Evolutionary conservation across 495 filamentous ascomycete genomes (phyloP).

Genomic region (Xylaria bambusicola): DNA sequence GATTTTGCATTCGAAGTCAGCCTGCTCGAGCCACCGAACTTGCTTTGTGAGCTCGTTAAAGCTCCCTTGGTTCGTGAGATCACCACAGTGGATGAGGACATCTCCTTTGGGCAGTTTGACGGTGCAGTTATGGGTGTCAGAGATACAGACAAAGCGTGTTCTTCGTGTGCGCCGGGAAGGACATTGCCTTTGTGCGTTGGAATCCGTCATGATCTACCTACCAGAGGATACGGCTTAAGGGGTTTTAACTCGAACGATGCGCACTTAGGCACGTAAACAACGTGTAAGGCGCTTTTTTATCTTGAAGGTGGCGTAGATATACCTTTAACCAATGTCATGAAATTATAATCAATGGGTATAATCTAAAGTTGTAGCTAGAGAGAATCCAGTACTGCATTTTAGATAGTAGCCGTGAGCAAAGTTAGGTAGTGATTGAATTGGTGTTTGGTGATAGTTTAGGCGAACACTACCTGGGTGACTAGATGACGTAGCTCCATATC

Average conservation of each 20-base stretch:
- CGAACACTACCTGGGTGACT: too few relatives aligned
- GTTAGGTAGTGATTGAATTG: too few relatives aligned
- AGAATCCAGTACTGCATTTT: too few relatives aligned
- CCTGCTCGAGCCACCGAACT: slow-evolving; percentile 75
- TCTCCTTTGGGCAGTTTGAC: slow-evolving; percentile 76
- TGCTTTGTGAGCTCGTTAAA: slow-evolving; percentile 57
- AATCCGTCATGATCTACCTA: slow-evolving; percentile 5
- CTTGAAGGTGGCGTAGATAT: too few relatives aligned
- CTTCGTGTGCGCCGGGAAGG: slow-evolving; percentile 20
- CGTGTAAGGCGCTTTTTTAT: too few relatives aligned
- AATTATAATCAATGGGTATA: too few relatives aligned
- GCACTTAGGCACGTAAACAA: too few relatives aligned
- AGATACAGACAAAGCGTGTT: slow-evolving; percentile 66
- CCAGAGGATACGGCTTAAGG: background rate
- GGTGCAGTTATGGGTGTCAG: slow-evolving; percentile 81
- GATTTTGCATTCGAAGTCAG: slow-evolving; percentile 80
- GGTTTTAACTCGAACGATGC: background rate
- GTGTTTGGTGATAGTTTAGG: too few relatives aligned
- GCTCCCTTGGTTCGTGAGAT: slow-evolving; percentile 81
- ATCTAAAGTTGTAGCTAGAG: too few relatives aligned
- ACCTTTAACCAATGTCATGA: too few relatives aligned
- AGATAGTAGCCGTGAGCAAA: too few relatives aligned
- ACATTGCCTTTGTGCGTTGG: background rate
- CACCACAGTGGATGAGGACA: slow-evolving; percentile 87
- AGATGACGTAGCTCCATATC: too few relatives aligned